Evolutionary conservation across 1,284 basidiomycete species (phyloP), one percentile per base, ranked within the genome.

Genomic region (Pseudozyma hubeiensis): DNA sequence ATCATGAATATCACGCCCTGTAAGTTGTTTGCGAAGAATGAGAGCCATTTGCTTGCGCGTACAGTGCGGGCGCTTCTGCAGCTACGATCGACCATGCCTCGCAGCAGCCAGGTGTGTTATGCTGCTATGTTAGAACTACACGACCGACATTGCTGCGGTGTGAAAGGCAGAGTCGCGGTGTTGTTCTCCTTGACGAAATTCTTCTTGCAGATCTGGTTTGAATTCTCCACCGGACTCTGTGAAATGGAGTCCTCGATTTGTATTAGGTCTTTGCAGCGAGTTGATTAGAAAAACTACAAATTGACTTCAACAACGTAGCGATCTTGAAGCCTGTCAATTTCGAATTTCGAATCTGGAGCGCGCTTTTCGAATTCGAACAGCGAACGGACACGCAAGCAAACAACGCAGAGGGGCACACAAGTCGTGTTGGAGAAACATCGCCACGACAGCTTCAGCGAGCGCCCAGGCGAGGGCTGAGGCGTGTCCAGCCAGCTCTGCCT

Each of bases 171-270:
- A 24, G 24, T 24, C 24, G 1, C 24, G 24, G 50, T 52, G 50
- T 52, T 52, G 50, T 43, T 53, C 51, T 53, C 13, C 24, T 4
- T n/a, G 9, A 14, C 16, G 51, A 52, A 52, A 31, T 53, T 53
- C 41, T 44, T 53, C 41, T 44, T 33, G 30, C 33, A 14, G 11
- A 41, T 13, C 10, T 41, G 24, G 24, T 24, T 16, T 41, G 5
- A 53, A 14, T 44, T 53, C 33, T 24, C 24, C 4, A 24, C 24
- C 24, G 4, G 24, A 24, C 24, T 24, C 24, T 24, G 24, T 24
- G 24, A 40, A 24, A 41, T 24, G 24, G 24, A 24, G 24, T 24
- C 40, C n/a, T n/a, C 13, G 40, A n/a, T n/a, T n/a, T n/a, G 16
- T 14, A 14, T 41, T 7, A 41, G 5, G 40, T 10, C 40, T 41